phyloP scores from a whole-genome alignment of 2,329 filamentous ascomycete genomes.

The Colletotrichum sp. region DNA sequence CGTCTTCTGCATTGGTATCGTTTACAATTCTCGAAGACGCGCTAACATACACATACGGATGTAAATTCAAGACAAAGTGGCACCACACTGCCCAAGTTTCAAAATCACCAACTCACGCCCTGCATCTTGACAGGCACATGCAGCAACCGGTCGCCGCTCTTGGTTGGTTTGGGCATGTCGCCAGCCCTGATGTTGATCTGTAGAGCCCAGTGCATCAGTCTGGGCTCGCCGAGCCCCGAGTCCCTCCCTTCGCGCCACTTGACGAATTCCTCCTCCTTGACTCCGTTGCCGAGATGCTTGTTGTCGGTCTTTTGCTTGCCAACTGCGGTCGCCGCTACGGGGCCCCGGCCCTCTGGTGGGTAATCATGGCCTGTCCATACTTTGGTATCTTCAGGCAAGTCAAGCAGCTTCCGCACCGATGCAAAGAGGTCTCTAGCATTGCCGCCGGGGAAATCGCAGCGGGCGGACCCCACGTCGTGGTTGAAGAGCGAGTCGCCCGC shows the following conservation, averaged over 20 bases:
- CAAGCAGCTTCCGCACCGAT: conserved; percentile 47
- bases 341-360: conserved; percentile 37
- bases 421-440: conserved; percentile 46
- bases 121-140: conserved; percentile 38
- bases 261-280: conserved; percentile 49
- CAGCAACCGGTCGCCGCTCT: conserved; percentile 35
- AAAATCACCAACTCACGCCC: conserved; percentile 56
- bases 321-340: conserved; percentile 49
- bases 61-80: not conserved
- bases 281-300: conserved; percentile 50
- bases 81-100: not conserved
- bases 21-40: not conserved
- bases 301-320: conserved; percentile 50
- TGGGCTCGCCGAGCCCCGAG: conserved; percentile 44
- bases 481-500: conserved; percentile 55
- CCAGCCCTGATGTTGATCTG: conserved; percentile 60
- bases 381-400: conserved; percentile 45
- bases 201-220: conserved; percentile 53
- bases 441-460: conserved; percentile 57
- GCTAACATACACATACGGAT: not conserved
- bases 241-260: conserved; percentile 48
- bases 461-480: conserved; percentile 51
- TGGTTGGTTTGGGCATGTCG: conserved; percentile 38
- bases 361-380: conserved; percentile 64
- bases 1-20: not conserved